These are phyloP conservation scores for Talaromyces sp. DNA, from an alignment of 2,329 filamentous ascomycete genomes.

Conservation along the genomic window DNA sequence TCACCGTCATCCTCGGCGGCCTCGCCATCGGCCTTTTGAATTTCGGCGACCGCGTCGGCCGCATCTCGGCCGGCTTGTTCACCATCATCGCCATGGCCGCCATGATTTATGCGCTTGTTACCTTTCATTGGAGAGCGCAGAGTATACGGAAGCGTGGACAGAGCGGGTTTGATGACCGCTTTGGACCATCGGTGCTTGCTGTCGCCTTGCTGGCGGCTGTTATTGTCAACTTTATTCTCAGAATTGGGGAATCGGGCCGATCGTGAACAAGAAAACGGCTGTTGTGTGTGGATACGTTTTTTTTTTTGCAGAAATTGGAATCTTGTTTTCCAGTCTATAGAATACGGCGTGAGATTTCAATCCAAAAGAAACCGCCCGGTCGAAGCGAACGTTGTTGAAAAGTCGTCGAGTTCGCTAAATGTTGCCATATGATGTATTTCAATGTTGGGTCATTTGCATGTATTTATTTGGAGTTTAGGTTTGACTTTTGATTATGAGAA, in stretches of 20 bases:
- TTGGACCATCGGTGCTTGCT: constrained; percentile 86
- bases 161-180: constrained; percentile 92
- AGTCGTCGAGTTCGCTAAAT: not conserved
- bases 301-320: not conserved
- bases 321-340: not conserved
- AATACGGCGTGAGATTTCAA: not conserved
- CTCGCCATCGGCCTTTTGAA: constrained; percentile 96
- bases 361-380: not conserved
- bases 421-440: not conserved
- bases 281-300: not conserved
- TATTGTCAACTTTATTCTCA: constrained; percentile 91
- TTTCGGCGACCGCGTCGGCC: constrained; percentile 91
- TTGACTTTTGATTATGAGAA: not conserved
- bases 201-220: constrained; percentile 82
- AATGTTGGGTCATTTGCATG: not conserved
- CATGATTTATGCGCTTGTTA: constrained; percentile 91
- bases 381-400: not conserved
- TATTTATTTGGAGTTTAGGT: not conserved
- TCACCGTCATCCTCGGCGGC: constrained; percentile 95
- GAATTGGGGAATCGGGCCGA: constrained; percentile 37
- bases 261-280: not conserved
- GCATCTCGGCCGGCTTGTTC: constrained; percentile 90
- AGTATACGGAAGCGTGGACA: constrained; percentile 88
- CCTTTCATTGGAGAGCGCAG: constrained; percentile 95
- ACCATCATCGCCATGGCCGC: constrained; percentile 90